phyloP scores from a whole-genome alignment of 371 early-diverging fungal genomes.

The Syncephalastrum racemosum region DNA sequence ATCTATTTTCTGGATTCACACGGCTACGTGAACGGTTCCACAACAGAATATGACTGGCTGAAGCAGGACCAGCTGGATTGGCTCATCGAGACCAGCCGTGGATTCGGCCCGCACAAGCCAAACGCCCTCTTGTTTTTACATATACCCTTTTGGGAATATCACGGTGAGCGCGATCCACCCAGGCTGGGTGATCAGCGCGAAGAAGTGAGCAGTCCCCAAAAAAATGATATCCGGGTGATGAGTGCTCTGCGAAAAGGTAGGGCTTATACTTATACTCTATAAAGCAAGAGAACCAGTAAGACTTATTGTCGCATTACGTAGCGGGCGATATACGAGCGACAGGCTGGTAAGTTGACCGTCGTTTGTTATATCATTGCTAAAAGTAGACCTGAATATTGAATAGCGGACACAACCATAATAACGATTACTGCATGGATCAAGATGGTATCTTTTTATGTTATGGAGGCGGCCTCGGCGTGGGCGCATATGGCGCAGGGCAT shows the following conservation, averaged over 20 bases:
- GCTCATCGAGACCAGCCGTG: conserved; percentile 31
- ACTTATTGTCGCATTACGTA: conserved; percentile 3
- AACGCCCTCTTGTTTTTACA: conserved; percentile 55
- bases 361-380: background rate
- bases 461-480: conserved; percentile 54
- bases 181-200: conserved; percentile 46
- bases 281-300: background rate
- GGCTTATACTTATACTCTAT: background rate
- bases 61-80: conserved; percentile 53
- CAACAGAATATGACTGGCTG: conserved; percentile 43
- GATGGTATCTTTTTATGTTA: conserved; percentile 50
- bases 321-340: conserved; percentile 29
- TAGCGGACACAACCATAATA: conserved; percentile 55
- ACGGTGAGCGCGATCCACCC: conserved; percentile 15
- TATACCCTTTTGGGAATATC: conserved; percentile 50
- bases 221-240: conserved; percentile 23
- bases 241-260: conserved; percentile 29
- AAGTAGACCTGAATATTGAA: background rate
- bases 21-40: conserved; percentile 32
- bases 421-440: conserved; percentile 52
- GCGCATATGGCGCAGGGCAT: conserved; percentile 50
- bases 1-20: conserved; percentile 57
- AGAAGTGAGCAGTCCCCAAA: conserved; percentile 31
- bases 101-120: conserved; percentile 19
- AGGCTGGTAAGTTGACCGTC: conserved; percentile 26